Evolutionary conservation across 2,329 filamentous ascomycete genomes (phyloP), one percentile per base, ranked within the genome.

Genomic region (Zymoseptoria tritici): DNA sequence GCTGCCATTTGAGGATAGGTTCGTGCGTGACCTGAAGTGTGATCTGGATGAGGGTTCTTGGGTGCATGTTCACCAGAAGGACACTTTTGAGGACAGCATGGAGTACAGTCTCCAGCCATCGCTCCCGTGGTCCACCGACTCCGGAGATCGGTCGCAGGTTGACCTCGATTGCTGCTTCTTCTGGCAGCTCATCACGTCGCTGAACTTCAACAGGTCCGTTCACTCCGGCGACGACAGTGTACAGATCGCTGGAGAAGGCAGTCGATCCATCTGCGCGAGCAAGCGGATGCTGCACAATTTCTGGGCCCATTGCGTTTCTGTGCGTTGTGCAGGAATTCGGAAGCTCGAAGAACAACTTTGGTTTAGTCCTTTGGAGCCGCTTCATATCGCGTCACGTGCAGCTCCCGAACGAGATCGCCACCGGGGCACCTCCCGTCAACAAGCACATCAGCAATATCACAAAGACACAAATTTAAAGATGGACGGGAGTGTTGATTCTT

Each of bases 151-250:
- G 93, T 73, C 94, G 85, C 65, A 99, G 84, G 72, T 93, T 86
- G 60, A 99, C 90, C 75, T 97, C 94, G 65, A 99, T 81, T 55
- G 88, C 85, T 26, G 93, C 91, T 78, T 97, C 91, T 75, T 96
- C 92, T 7, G 94, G 89, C 66, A 94, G 85, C 74, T 97, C 91
- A 72, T 99, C 93, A 69, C 90, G 85, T 69, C 92, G 85, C 67
- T 86, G 85, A 16, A 93, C 90, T 78, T 99, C 94, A 66, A 97
- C 85, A 16, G 94, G 94, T 0, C 93, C 94, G 75, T 96, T 97
- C 66, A 96, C 91, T 13, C 90, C 87, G 58, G 88, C 89, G 57
- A 95, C 84, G 64, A 97, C 83, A 52, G 86, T 87, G 75, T 91
- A 96, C 54, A 91, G 89, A 59, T 84, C 81, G 68, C 86, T 82